Evolutionary conservation across 2,329 filamentous ascomycete species (phyloP).

Genomic region (Phyllosticta paracitricarpa): DNA sequence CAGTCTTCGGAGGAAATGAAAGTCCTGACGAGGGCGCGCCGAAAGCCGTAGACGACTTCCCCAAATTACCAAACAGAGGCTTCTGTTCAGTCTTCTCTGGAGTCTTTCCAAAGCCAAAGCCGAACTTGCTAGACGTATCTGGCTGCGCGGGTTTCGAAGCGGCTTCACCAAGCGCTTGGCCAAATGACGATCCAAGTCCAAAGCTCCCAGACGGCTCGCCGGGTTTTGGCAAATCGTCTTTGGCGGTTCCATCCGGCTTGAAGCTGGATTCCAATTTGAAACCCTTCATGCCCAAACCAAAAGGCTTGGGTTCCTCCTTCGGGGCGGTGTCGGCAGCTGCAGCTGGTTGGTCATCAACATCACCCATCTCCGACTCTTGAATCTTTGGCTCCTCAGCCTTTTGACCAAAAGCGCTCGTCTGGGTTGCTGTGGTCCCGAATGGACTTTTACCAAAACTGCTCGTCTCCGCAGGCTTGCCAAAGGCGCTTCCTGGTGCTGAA

Average conservation of each 20-base stretch:
- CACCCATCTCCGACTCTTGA: slow-evolving; percentile 22
- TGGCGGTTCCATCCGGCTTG: slow-evolving; percentile 51
- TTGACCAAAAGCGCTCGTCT: slow-evolving; percentile 6
- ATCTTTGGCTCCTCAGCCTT: slow-evolving; percentile 22
- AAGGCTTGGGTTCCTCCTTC: slow-evolving; percentile 13
- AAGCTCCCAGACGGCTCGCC: slow-evolving; percentile 32
- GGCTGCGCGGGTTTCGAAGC: slow-evolving; percentile 5
- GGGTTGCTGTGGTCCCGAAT: not conserved
- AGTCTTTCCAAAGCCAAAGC: slow-evolving; percentile 3
- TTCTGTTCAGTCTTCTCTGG: not conserved
- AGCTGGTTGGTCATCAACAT: slow-evolving; percentile 15
- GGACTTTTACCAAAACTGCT: not conserved
- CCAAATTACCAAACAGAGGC: not conserved
- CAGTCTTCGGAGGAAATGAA: not conserved
- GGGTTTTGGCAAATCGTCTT: slow-evolving; percentile 48
- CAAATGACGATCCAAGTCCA: slow-evolving; percentile 55
- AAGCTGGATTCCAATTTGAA: slow-evolving; percentile 63
- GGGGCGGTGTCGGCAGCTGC: slow-evolving; percentile 13
- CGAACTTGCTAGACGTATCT: not conserved
- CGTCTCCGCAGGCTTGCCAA: slow-evolving; percentile 1
- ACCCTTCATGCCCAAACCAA: slow-evolving; percentile 27
- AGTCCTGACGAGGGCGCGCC: not conserved
- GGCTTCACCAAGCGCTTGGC: slow-evolving; percentile 44
- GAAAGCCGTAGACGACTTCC: not conserved
- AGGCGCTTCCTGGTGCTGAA: not conserved